Evolutionary conservation across 2,329 filamentous ascomycete species (phyloP).

Genomic region (Ploettnerulaceae sp.): DNA sequence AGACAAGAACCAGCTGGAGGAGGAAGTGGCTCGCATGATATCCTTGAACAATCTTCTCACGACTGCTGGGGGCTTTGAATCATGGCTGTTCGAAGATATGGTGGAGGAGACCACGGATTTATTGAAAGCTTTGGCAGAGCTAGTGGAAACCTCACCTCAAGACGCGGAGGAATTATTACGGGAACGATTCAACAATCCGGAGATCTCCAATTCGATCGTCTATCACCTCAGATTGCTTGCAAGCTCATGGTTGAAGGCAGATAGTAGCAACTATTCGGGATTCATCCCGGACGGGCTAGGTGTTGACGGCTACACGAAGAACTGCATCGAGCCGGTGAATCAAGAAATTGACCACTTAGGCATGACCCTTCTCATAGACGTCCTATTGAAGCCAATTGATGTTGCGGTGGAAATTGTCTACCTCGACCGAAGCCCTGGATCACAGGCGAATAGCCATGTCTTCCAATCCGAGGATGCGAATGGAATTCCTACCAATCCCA

Average conservation of each 20-base stretch:
- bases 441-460: slow-evolving; percentile 59
- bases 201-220: slow-evolving; percentile 68
- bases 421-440: slow-evolving; percentile 77
- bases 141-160: slow-evolving; percentile 41
- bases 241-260: slow-evolving; percentile 75
- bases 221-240: slow-evolving; percentile 82
- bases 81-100: slow-evolving; percentile 76
- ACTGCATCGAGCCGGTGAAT: slow-evolving; percentile 66
- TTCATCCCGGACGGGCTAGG: slow-evolving; percentile 59
- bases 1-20: slow-evolving; percentile 59
- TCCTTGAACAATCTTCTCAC: slow-evolving; percentile 67
- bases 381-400: slow-evolving; percentile 72
- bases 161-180: slow-evolving; percentile 51
- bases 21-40: slow-evolving; percentile 67
- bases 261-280: slow-evolving; percentile 62
- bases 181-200: slow-evolving; percentile 69
- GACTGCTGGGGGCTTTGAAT: slow-evolving; percentile 64
- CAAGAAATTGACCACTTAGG: slow-evolving; percentile 91
- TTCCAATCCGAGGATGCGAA: slow-evolving; percentile 40
- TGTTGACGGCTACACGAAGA: slow-evolving; percentile 64
- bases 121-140: slow-evolving; percentile 56
- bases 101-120: slow-evolving; percentile 68
- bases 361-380: slow-evolving; percentile 69
- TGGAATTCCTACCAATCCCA: slow-evolving; percentile 31
- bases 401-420: slow-evolving; percentile 86